Evolutionary conservation across 1,284 basidiomycete genomes (phyloP).

Genomic region (Tremellales sp.): DNA sequence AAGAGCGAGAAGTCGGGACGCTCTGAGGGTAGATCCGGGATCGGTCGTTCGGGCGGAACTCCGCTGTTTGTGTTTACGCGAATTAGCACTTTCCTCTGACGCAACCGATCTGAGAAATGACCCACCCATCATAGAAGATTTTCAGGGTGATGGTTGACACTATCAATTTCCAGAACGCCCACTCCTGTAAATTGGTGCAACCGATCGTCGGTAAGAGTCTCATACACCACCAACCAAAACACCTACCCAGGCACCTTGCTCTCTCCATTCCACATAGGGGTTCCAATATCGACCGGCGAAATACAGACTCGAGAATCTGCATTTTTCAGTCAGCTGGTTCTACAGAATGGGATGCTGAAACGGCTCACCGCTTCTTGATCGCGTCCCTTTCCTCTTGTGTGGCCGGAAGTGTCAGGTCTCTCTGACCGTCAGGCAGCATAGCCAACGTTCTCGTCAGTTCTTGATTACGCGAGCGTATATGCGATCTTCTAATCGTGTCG

Average conservation of each 20-base stretch:
- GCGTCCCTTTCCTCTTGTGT: conserved; percentile 45
- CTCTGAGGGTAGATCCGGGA: conserved; percentile 41
- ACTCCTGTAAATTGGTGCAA: conserved; percentile 28
- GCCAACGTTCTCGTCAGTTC: conserved; percentile 22
- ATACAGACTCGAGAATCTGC: conserved; percentile 37
- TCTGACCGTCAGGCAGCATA: conserved; percentile 19
- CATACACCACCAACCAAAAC: background rate
- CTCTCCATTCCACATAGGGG: conserved; percentile 53
- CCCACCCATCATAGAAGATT: conserved; percentile 40
- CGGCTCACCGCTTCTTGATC: conserved; percentile 40
- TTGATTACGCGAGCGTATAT: conserved; percentile 33
- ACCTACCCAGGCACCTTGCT: conserved; percentile 51
- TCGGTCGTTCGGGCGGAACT: conserved; percentile 34
- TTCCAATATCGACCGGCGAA: conserved; percentile 48
- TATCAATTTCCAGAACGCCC: conserved; percentile 45
- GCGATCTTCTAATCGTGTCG: conserved; percentile 40
- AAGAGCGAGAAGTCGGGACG: conserved; percentile 40
- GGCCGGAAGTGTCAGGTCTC: conserved; percentile 24
- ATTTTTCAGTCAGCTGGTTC: background rate
- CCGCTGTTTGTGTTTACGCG: conserved; percentile 18
- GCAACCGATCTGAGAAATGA: background rate
- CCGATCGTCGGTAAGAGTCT: no score
- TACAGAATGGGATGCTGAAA: conserved; percentile 7
- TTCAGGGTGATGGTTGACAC: conserved; percentile 43
- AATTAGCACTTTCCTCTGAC: background rate